Conservation (phyloP, 176 grass and related monocot species). For the Bothriochloa decipiens region DNA sequence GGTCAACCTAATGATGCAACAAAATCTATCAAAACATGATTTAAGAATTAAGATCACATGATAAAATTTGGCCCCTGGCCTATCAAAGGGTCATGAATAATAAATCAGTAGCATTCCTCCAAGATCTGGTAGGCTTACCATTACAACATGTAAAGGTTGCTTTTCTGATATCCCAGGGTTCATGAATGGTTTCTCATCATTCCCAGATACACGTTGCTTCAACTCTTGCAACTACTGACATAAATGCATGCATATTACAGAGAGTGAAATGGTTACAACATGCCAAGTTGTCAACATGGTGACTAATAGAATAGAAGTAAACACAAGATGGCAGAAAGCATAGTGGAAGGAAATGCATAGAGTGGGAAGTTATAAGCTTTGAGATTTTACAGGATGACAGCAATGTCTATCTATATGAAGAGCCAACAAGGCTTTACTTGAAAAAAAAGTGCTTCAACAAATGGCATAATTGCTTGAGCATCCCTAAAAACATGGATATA, state of each 20-base stretch:
- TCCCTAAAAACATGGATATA: neutral
- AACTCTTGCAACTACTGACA: constrained; percentile 99
- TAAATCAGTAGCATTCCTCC: neutral
- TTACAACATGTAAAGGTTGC: constrained; percentile 95
- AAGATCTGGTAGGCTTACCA: constrained; percentile 59
- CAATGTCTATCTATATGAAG: constrained; percentile 20
- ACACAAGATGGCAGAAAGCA: constrained; percentile 7
- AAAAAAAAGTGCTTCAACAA: neutral
- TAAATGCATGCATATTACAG: constrained; percentile 61
- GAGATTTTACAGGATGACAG: constrained; percentile 11
- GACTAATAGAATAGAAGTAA: constrained; percentile 3
- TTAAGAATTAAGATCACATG: neutral
- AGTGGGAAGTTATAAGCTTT: constrained; percentile 8
- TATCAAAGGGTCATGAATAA: constrained; percentile 5
- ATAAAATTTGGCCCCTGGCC: constrained; percentile 16
- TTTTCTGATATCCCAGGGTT: constrained; percentile 98
- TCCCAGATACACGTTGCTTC: constrained; percentile 85
- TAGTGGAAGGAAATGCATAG: neutral
- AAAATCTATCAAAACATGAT: constrained; percentile 35
- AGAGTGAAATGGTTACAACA: constrained; percentile 27
- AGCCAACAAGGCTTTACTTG: neutral
- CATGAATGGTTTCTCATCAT: constrained; percentile 74
- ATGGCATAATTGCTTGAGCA: constrained; percentile 12
- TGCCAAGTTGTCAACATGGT: constrained; percentile 4
- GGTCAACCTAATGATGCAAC: constrained; percentile 81